A percentile compares a stretch with the other conserved stretches of the same genome.
Conservation (phyloP, 257 asterid genomes). For the Penstemon newberryi region DNA sequence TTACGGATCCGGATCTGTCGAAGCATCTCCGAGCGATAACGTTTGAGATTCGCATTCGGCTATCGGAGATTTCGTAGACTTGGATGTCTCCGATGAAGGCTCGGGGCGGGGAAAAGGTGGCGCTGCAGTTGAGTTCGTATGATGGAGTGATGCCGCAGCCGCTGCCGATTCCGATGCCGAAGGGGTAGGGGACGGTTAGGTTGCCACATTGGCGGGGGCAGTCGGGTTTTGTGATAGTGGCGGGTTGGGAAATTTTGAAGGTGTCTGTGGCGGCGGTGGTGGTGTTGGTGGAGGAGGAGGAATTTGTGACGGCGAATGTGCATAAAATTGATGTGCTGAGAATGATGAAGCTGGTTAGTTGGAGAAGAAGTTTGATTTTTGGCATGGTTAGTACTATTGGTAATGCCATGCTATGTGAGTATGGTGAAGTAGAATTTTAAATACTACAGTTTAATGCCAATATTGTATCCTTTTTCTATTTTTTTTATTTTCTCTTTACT, state of each 20-base stretch:
- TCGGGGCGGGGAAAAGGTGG: constrained; percentile 46
- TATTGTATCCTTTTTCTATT: too few relatives aligned
- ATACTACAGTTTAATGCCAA: too few relatives aligned
- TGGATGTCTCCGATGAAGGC: constrained; percentile 31
- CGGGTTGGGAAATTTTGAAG: constrained; percentile 27
- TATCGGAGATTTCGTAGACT: constrained; percentile 52
- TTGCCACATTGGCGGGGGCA: constrained; percentile 55
- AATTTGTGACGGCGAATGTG: constrained; percentile 30
- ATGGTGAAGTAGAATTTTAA: too few relatives aligned
- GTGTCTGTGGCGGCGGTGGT: constrained; percentile 23
- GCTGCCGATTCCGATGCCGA: constrained; percentile 41
- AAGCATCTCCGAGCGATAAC: constrained; percentile 49
- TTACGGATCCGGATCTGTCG: constrained; percentile 32
- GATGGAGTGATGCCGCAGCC: constrained; percentile 29
- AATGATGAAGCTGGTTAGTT: background rate
- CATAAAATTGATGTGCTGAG: background rate
- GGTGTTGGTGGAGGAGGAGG: constrained; percentile 31
- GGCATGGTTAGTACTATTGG: background rate
- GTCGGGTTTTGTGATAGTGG: constrained; percentile 34
- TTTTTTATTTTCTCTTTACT: too few relatives aligned
- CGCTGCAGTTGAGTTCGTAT: constrained; percentile 53
- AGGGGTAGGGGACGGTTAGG: constrained; percentile 60
- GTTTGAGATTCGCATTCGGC: constrained; percentile 48
- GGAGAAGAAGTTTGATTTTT: background rate
- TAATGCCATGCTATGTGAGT: background rate